Evolutionary conservation across 2,329 filamentous ascomycete genomes (phyloP), one percentile per base, ranked within the genome.

Genomic region (Xylariaceae sp.): DNA sequence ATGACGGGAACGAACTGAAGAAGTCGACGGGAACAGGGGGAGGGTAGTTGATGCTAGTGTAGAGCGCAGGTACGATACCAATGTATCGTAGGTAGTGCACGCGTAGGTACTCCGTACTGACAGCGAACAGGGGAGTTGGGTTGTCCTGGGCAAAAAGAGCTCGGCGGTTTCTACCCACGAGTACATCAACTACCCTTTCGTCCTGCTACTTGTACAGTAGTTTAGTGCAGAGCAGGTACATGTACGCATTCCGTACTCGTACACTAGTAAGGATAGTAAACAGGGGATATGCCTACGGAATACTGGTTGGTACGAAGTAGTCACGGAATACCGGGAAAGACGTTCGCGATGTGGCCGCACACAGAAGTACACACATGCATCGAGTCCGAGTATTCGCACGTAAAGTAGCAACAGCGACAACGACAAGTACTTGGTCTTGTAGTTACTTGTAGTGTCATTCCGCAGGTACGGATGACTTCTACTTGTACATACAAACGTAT

Each of bases 1-100:
- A 59, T 59, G 61, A 57, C 62, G 62, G 59, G 65, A 68, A 60
- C 56, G 62, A 59, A 61, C 57, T 59, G 54, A 59, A 55, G 62
- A 62, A 56, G 52, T 53, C 55, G 62, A 42, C 55, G 57, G 59
- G 59, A 57, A 49, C 58, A 51, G 51, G 58, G 58, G 45, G 13
- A 23, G 11, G 17, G 49, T 11, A 50, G 15, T 4, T 50, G 37
- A 30, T 49, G 47, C 18, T 39, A 54, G 17, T 18, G 17, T 18
- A 18, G 23, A 13, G 8, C 45, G 45, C 15, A 15, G 11, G 11
- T 35, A 13, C 11, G 10, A 8, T 34, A 30, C 18, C 17, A 17
- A 17, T 17, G 17, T 2, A 18, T 18, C 17, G 17, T 18, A 17
- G 11, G 17, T 23, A 30, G 23, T 18, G 23, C 5, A 30, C 23